Base-by-base conservation (phyloP, 805 yeast genomes). In the Monosporozyma unispora region DNA sequence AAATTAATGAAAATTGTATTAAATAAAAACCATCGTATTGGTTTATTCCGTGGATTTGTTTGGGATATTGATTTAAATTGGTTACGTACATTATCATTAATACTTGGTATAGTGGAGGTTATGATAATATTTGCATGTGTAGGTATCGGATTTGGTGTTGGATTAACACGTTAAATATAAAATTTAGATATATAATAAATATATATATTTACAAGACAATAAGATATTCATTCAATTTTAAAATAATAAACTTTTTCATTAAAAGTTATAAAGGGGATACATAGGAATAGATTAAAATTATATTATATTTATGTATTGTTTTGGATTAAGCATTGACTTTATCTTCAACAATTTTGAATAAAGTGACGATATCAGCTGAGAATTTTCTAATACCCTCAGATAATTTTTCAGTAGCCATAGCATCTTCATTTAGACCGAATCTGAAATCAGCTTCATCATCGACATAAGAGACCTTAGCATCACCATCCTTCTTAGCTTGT, bases 371-470 rank as follows among this genome's bases (percentile, higher is more conserved):
- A 70, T 91, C 99, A 71, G 86, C 90, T 63, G 96, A 86, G 73
- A 91, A 91, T 71, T 82, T 81, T 79, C 97, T 86, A 75, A 91
- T 91, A 81, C 99, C 99, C 69, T 91, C 96, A 63, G 96, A 73
- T 68, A 91, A 81, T 78, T 91, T 91, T 78, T 91, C 97, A 61
- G 96, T 87, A 63, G 96, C 93, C 98, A 91, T 91, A 56, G 95
- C 91, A 69, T 91, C 98, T 72, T 91, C 95, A 74, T 91, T 91
- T 61, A 91, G 76, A 53, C 74, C 77, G 77, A 81, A 87, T 80
- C 96, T 85, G 90, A 91, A 91, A 54, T 76, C 71, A 48, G 95
- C 72, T 76, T 90, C 97, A 70, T 88, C 82, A 64, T 87, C 82
- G 54, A 91, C 75, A 74, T 70, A 91, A 22, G 87, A 68, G 52